These are phyloP conservation scores for Talaromyces albobiverticillius DNA, from an alignment of 2,329 filamentous ascomycete species.

Conservation along the genomic window DNA sequence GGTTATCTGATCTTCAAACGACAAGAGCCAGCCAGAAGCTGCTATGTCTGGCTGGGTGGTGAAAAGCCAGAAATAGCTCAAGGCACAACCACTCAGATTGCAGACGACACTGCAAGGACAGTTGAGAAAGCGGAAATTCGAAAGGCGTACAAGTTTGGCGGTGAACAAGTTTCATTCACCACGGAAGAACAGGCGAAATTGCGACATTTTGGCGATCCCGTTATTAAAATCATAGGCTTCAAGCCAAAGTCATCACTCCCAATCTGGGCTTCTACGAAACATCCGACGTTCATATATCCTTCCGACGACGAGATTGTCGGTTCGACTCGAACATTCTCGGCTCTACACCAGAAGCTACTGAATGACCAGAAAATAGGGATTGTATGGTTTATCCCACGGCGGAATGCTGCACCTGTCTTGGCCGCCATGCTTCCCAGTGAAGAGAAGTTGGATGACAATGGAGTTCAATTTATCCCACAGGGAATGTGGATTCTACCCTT, in stretches of 20 bases:
- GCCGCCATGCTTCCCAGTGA: slow-evolving; percentile 77
- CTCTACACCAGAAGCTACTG: slow-evolving; percentile 82
- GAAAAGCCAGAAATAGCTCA: slow-evolving; percentile 78
- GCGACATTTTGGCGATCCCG: slow-evolving; percentile 74
- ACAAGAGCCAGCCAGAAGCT: slow-evolving; percentile 75
- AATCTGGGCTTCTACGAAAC: slow-evolving; percentile 80
- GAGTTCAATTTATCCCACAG: slow-evolving; percentile 69
- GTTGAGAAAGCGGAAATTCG: slow-evolving; percentile 79
- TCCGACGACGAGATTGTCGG: slow-evolving; percentile 87
- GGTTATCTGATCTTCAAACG: slow-evolving; percentile 87
- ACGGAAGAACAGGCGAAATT: slow-evolving; percentile 77
- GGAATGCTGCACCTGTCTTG: slow-evolving; percentile 74
- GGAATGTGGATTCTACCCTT: slow-evolving; percentile 87
- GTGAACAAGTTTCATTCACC: slow-evolving; percentile 81
- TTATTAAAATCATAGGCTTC: slow-evolving; percentile 90
- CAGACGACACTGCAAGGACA: slow-evolving; percentile 71
- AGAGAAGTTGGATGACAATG: slow-evolving; percentile 62
- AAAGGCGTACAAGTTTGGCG: slow-evolving; percentile 95
- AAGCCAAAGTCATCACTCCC: slow-evolving; percentile 74
- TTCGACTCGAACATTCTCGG: slow-evolving; percentile 88
- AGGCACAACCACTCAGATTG: slow-evolving; percentile 69
- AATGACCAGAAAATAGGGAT: slow-evolving; percentile 76
- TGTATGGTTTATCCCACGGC: slow-evolving; percentile 83
- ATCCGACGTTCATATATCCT: slow-evolving; percentile 89
- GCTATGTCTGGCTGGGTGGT: slow-evolving; percentile 84